These are phyloP conservation scores for Anthracocystis walkeri DNA, from an alignment of 1,284 basidiomycete genomes.

Conservation along the genomic window DNA sequence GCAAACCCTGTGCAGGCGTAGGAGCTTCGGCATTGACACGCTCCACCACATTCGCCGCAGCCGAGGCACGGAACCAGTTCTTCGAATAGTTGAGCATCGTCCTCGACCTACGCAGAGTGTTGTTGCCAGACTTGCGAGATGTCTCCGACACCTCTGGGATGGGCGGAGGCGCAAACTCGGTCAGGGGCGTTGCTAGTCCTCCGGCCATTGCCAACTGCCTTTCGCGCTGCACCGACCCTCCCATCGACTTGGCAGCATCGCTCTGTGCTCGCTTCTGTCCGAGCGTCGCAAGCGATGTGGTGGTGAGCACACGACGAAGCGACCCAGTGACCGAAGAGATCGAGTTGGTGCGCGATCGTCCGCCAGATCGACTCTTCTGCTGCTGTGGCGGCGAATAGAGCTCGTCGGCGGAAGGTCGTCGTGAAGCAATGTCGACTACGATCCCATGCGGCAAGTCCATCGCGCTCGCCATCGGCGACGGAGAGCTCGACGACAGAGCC, in stretches of 20 bases:
- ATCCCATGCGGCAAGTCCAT: conserved; percentile 23
- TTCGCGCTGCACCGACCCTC: conserved; percentile 27
- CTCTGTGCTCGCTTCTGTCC: conserved; percentile 34
- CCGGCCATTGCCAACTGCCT: conserved; percentile 21
- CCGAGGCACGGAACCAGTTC: conserved; percentile 44
- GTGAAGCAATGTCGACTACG: conserved; percentile 5
- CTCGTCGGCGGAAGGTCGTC: conserved; percentile 26
- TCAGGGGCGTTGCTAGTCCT: conserved; percentile 18
- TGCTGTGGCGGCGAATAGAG: conserved; percentile 11
- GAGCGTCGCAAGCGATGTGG: conserved; percentile 21
- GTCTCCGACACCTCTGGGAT: conserved; percentile 5
- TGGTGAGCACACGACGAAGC: conserved; percentile 43
- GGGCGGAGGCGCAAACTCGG: conserved; percentile 16
- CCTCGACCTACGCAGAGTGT: conserved; percentile 43
- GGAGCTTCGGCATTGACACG: conserved; percentile 33
- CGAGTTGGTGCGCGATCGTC: conserved; percentile 39
- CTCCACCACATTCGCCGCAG: conserved; percentile 35
- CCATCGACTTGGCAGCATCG: conserved; percentile 26
- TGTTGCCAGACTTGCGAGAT: conserved; percentile 21
- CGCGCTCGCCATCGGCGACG: conserved; percentile 39
- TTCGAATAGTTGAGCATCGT: conserved; percentile 48
- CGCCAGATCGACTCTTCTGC: conserved; percentile 13
- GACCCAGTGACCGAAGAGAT: conserved; percentile 45
- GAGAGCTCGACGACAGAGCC: conserved; percentile 23
- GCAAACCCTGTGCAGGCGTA: not conserved